These are phyloP conservation scores for Trametes punicea DNA, from an alignment of 768 basidiomycete genomes.

Conservation along the genomic window DNA sequence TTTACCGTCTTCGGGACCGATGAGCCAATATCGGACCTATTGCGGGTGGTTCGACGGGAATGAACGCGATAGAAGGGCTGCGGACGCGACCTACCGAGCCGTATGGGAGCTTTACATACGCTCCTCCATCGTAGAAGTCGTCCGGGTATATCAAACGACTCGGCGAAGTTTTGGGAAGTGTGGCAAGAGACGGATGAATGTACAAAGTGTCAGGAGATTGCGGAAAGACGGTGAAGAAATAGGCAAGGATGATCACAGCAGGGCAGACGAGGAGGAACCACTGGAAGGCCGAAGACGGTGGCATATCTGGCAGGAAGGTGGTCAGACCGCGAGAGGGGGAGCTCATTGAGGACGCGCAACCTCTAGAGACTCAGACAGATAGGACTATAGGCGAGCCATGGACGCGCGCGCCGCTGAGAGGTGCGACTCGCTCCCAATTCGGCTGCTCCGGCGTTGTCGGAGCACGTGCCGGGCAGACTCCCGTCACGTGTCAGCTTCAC, in stretches of 20 bases:
- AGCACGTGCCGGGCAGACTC: conserved; percentile 9
- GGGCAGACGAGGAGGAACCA: conserved; percentile 57
- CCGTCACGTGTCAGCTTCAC: conserved; percentile 21
- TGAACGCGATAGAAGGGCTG: background rate
- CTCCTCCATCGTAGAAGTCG: conserved; percentile 59
- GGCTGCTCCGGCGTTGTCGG: conserved; percentile 11
- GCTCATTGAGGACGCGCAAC: conserved; percentile 8
- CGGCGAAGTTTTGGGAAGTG: conserved; percentile 49
- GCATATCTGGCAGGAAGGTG: conserved; percentile 21
- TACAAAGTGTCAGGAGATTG: conserved; percentile 47
- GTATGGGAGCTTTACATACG: conserved; percentile 61
- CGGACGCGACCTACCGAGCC: conserved; percentile 48
- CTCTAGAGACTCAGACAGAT: background rate
- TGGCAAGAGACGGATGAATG: conserved; percentile 58
- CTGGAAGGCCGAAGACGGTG: conserved; percentile 28
- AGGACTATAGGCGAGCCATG: too few relatives aligned
- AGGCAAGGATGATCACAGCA: conserved; percentile 55
- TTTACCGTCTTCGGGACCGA: conserved; percentile 65
- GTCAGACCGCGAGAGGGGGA: background rate
- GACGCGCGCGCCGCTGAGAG: background rate
- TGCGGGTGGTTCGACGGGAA: conserved; percentile 2
- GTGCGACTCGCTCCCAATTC: background rate
- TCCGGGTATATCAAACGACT: conserved; percentile 75
- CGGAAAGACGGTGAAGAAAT: conserved; percentile 66
- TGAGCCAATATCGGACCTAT: conserved; percentile 73